Evolutionary conservation across 2,329 filamentous ascomycete species (phyloP).

Genomic region (Biscogniauxia marginata): DNA sequence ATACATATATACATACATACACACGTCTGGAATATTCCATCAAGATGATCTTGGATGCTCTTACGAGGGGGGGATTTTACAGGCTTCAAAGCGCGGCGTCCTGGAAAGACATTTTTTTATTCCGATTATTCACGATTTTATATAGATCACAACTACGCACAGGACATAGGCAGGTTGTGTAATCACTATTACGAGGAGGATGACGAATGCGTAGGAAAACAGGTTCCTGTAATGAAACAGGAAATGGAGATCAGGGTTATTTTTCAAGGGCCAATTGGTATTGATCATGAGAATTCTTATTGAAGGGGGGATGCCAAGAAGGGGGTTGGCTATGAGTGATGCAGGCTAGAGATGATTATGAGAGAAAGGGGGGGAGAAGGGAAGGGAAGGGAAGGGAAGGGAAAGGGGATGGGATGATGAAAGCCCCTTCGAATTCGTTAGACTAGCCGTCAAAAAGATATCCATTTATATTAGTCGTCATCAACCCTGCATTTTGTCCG

Average conservation of each 20-base stretch:
- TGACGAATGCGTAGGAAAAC: background rate
- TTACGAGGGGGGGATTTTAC: conserved; percentile 3
- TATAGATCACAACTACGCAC: background rate
- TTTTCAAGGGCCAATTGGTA: background rate
- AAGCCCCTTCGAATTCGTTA: too few species aligned
- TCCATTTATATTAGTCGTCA: too few species aligned
- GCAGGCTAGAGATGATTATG: background rate
- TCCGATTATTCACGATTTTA: background rate
- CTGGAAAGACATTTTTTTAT: conserved; percentile 9
- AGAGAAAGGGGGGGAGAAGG: background rate
- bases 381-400: background rate
- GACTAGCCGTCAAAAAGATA: background rate
- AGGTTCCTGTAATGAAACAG: too few species aligned
- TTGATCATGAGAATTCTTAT: background rate
- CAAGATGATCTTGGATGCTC: background rate
- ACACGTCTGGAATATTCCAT: background rate
- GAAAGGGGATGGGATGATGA: background rate
- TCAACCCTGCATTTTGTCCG: too few species aligned
- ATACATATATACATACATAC: conserved; percentile 3
- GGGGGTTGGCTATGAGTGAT: too few species aligned
- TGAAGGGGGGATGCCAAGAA: too few species aligned
- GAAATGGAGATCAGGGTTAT: background rate
- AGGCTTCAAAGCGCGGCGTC: conserved; percentile 20
- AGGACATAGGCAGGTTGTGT: background rate
- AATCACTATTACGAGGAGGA: background rate